phyloP scores from a whole-genome alignment of 345 rosid species.

The Carallia brachiata region DNA sequence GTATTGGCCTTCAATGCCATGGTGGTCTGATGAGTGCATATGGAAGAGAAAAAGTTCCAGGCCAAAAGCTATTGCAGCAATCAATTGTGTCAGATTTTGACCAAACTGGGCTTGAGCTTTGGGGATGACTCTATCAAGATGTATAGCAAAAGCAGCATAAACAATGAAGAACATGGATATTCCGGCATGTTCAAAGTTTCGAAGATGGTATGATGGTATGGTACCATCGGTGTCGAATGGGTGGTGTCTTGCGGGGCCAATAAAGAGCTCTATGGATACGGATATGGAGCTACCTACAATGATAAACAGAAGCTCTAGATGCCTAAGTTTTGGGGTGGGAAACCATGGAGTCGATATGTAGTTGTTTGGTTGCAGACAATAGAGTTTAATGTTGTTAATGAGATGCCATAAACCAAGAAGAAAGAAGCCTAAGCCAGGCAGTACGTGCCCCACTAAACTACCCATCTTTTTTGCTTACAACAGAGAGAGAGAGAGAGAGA shows the following conservation, averaged over 20 bases:
- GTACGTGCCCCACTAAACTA: constrained; percentile 60
- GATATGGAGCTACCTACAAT: constrained; percentile 53
- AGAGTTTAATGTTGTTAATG: constrained; percentile 60
- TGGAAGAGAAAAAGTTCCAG: constrained; percentile 68
- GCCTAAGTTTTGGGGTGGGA: constrained; percentile 42
- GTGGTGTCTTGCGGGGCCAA: constrained; percentile 65
- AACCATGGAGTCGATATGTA: constrained; percentile 61
- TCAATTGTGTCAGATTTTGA: constrained; percentile 38
- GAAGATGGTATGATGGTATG: constrained; percentile 77
- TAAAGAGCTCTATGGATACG: constrained; percentile 65
- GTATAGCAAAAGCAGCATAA: constrained; percentile 51
- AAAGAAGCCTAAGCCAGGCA: constrained; percentile 65
- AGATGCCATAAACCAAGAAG: constrained; percentile 74
- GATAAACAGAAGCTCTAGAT: constrained; percentile 58
- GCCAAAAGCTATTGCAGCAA: constrained; percentile 56
- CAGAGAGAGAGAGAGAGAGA: no score
- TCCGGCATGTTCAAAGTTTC: constrained; percentile 73
- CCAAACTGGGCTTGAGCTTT: constrained; percentile 17
- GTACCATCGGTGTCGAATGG: constrained; percentile 77
- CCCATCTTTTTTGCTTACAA: constrained; percentile 36
- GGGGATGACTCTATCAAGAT: constrained; percentile 42
- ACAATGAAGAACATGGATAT: constrained; percentile 61
- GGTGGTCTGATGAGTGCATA: constrained; percentile 74
- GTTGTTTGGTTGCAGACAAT: constrained; percentile 41
- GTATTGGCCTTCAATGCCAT: constrained; percentile 78